phyloP scores from a whole-genome alignment of 176 grass and related monocot genomes.

The Metroxylon sagu region DNA sequence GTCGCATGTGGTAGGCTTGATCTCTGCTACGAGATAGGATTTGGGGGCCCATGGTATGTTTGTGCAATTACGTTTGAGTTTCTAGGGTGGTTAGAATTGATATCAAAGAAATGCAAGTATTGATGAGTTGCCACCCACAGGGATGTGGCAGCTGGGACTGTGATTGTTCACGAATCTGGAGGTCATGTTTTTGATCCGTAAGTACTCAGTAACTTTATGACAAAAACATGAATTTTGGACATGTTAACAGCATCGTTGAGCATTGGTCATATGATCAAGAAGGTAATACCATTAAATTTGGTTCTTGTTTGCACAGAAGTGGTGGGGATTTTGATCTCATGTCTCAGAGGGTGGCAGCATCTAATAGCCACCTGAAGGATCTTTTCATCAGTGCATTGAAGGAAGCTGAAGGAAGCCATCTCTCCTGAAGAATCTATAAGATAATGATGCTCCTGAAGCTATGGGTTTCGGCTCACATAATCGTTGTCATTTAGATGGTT shows the following conservation, averaged over 20 bases:
- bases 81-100: background rate
- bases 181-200: constrained; percentile 89
- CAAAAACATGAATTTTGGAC: background rate
- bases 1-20: constrained; percentile 91
- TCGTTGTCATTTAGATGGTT: too few species aligned
- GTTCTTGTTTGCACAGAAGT: constrained; percentile 30
- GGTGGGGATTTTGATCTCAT: constrained; percentile 71
- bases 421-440: background rate
- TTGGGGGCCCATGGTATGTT: constrained; percentile 83
- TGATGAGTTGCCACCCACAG: constrained; percentile 27
- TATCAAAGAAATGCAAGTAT: background rate
- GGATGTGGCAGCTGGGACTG: constrained; percentile 87
- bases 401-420: background rate
- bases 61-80: too few species aligned
- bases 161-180: constrained; percentile 90
- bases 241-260: background rate
- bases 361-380: constrained; percentile 72
- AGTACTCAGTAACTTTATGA: constrained; percentile 12
- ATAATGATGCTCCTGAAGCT: too few species aligned
- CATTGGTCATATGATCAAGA: background rate
- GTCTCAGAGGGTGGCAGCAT: constrained; percentile 62
- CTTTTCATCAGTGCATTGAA: constrained; percentile 39
- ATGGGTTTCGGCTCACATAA: too few species aligned
- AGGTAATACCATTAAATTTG: background rate
- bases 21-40: constrained; percentile 93